Evolutionary conservation across 169 alveolate species (phyloP), one percentile per base, ranked within the genome.

Genomic region (Plasmodium vivax): DNA sequence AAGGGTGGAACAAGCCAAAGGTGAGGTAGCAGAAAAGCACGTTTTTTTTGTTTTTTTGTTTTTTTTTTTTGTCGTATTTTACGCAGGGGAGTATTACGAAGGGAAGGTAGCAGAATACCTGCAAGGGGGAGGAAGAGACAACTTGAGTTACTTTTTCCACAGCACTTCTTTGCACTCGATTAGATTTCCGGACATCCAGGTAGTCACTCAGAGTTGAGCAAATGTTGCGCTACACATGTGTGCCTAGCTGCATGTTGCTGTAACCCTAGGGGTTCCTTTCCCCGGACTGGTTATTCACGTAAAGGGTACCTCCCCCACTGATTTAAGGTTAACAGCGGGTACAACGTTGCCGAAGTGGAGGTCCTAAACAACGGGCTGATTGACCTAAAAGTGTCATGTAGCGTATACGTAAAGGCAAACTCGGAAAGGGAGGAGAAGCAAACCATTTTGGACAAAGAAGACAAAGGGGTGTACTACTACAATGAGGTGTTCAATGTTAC

Each of bases 171-270:
- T 79, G 36, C 68, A 88, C 72, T 58, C 94, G n/a, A 56, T 45
- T 58, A 88, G 71, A 8, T 88, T 79, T 88, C 62, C 88, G 19
- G 94, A 88, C 36, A 19, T 88, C 54, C 94, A 88, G 83, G 94
- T 88, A 88, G 51, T 32, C 30, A 88, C 9, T 7, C 71, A 27
- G 30, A 30, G 9, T 23, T 88, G 34, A 16, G 16, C 16, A 19
- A n/a, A 27, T 10, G 30, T 38, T 47, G 5, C 12, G 54, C 79
- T 19, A 45, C 62, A 34, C 62, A 7, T 38, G n/a, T 73, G 41
- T 8, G 38, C 27, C 51, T 58, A 16, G 3, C 19, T 27, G 6
- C 23, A 1, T 19, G 71, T 34, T 27, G n/a, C 56, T 85, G n/a
- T 74, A 47, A 34, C 58, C 4, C 19, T 10, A 27, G n/a, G 36